Base-by-base conservation (phyloP, 1,284 basidiomycete species). In the Xerocomus cyaneibrunnescens region DNA sequence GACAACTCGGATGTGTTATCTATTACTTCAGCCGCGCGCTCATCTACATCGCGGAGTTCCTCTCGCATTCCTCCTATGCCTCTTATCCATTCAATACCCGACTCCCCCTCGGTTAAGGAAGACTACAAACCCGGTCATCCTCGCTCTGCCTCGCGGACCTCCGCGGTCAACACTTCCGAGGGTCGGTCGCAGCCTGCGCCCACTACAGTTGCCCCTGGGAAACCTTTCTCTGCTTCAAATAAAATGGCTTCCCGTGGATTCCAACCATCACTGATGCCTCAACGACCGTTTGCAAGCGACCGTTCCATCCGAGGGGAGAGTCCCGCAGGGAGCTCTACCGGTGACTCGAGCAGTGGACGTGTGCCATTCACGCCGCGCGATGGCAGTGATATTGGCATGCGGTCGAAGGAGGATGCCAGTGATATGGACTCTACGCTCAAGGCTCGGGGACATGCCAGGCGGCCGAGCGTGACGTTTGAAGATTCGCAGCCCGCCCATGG, bases 291-390 rank as follows among this genome's bases (percentile, higher is more conserved):
- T 61, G 78, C 76, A 17, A 60, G 59, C 32, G 64, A 49, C 10
- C 62, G 63, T 31, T 55, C 62, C 19, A 13, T 67, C 17, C 68
- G 72, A 19, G 75, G 80, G 8, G 78, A 84, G 54, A 88, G 85
- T 60, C 88, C 87, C 16, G 83, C 84, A 3, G 69, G 67, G 12
- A 89, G 87, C 62, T 90, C 87, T 17, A 88, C 85, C 9, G 87
- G 88, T 9, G 87, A 85, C 60, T 89, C 87, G 51, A 89, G 86
- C 56, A 87, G 83, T 57, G 84, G 84, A 14, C 73, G 80, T 14
- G 77, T 77, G 21, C 88, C 89, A 13, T 72, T 85, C 43, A 91
- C 88, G 5, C 88, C 88, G 10, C 72, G 77, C 30, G 88, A 89
- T 62, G 87, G 86, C 12, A 87, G 85, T 57, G 88, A 89, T 38